Conservation (phyloP, 2,329 filamentous ascomycete species). For the Lasiodiplodia citricola region DNA sequence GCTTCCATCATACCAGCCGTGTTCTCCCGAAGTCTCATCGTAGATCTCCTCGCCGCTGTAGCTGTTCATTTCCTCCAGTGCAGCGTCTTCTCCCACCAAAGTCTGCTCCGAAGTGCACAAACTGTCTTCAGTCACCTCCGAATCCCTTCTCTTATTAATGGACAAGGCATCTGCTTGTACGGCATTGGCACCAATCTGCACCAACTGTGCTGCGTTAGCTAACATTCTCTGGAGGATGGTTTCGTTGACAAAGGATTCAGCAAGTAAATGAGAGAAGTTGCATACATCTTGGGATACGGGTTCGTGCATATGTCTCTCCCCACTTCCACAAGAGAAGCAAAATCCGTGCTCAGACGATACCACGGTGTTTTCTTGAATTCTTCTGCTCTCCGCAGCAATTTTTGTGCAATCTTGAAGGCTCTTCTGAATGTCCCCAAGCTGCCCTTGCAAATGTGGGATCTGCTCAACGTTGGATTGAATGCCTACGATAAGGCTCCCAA, state of each 20-base stretch:
- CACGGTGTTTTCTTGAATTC: background rate
- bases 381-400: background rate
- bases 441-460: background rate
- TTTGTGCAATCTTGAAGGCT: background rate
- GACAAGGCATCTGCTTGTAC: background rate
- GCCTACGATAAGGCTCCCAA: background rate
- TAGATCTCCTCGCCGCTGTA: background rate
- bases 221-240: background rate
- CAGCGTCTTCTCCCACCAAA: background rate
- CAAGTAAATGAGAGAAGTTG: background rate
- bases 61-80: background rate
- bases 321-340: background rate
- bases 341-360: too few species aligned
- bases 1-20: background rate
- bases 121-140: background rate
- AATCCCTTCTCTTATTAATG: too few species aligned
- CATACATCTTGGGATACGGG: background rate
- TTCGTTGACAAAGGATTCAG: too few species aligned
- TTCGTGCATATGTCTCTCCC: background rate
- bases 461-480: background rate
- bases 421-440: background rate
- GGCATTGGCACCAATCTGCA: background rate
- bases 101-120: background rate
- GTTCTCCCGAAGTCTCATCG: background rate
- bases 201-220: background rate